These are phyloP conservation scores for Somion occarium DNA, from an alignment of 1,284 basidiomycete genomes.

Conservation along the genomic window DNA sequence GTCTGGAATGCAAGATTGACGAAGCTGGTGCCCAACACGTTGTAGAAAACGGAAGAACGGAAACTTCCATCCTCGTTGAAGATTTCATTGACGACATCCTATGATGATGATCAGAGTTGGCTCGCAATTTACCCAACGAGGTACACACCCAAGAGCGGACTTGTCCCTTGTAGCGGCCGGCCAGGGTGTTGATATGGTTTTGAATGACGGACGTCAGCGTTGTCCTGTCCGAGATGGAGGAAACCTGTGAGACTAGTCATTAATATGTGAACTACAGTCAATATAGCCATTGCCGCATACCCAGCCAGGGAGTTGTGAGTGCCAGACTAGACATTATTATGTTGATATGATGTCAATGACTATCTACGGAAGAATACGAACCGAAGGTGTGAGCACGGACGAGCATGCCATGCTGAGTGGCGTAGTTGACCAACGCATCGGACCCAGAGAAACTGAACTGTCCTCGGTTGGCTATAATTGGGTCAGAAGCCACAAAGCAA, in stretches of 20 bases:
- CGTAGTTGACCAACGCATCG: constrained; percentile 43
- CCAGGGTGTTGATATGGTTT: constrained; percentile 33
- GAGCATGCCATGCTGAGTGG: constrained; percentile 38
- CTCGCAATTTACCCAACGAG: not conserved
- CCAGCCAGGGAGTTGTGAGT: constrained; percentile 45
- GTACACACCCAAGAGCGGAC: constrained; percentile 27
- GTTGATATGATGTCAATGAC: not conserved
- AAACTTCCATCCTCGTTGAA: constrained; percentile 35
- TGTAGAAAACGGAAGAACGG: constrained; percentile 31
- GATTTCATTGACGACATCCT: constrained; percentile 29
- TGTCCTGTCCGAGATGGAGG: constrained; percentile 23
- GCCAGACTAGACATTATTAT: constrained; percentile 35
- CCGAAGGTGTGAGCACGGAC: constrained; percentile 44
- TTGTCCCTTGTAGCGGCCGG: constrained; percentile 34
- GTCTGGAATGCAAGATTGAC: constrained; percentile 31
- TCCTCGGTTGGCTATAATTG: constrained; percentile 24
- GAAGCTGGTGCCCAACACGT: constrained; percentile 31
- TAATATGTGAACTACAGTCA: constrained; percentile 11
- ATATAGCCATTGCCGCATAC: constrained; percentile 19
- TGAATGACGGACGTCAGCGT: constrained; percentile 28
- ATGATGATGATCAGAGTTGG: not conserved
- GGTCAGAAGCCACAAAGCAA: not conserved
- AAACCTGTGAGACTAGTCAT: constrained; percentile 14
- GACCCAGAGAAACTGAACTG: constrained; percentile 35
- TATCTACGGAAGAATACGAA: constrained; percentile 11